These are phyloP conservation scores for Acanthamoeba castellanii DNA, from an alignment of 208 protist genomes.

Conservation along the genomic window DNA sequence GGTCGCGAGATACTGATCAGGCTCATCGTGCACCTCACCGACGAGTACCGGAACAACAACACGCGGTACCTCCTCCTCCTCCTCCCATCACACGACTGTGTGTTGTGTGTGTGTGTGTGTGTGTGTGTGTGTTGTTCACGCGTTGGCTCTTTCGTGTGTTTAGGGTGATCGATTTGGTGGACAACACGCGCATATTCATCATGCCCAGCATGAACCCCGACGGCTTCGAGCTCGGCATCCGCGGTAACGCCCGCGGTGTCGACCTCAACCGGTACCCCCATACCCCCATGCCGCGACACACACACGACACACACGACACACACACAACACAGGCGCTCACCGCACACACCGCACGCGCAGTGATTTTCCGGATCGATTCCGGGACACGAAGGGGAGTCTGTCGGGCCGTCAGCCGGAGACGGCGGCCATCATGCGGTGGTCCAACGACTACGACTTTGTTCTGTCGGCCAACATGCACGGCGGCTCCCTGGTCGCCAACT, in stretches of 20 bases:
- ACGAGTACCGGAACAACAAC: constrained; percentile 30
- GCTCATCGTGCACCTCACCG: constrained; percentile 74
- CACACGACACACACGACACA: not conserved
- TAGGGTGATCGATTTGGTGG: not conserved
- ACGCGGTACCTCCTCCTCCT: not conserved
- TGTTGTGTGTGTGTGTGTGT: too few relatives aligned
- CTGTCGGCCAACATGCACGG: constrained; percentile 86
- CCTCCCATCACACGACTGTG: not conserved
- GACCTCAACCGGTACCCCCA: constrained; percentile 19
- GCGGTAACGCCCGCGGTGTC: constrained; percentile 25
- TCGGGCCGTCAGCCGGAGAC: constrained; percentile 51
- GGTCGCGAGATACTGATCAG: constrained; percentile 79
- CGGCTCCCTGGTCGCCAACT: constrained; percentile 82
- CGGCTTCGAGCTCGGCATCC: constrained; percentile 72
- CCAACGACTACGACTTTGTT: constrained; percentile 77
- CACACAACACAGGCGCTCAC: not conserved
- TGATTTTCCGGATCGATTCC: constrained; percentile 33
- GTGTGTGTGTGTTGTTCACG: too few relatives aligned
- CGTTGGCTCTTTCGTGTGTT: not conserved
- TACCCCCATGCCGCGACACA: not conserved
- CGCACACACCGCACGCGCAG: not conserved
- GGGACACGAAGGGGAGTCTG: not conserved
- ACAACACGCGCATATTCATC: constrained; percentile 80
- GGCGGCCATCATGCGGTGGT: constrained; percentile 81
- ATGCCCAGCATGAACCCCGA: constrained; percentile 87